phyloP scores from a whole-genome alignment of 129 eudicot genomes.

The Centrapalus pauciflorus region DNA sequence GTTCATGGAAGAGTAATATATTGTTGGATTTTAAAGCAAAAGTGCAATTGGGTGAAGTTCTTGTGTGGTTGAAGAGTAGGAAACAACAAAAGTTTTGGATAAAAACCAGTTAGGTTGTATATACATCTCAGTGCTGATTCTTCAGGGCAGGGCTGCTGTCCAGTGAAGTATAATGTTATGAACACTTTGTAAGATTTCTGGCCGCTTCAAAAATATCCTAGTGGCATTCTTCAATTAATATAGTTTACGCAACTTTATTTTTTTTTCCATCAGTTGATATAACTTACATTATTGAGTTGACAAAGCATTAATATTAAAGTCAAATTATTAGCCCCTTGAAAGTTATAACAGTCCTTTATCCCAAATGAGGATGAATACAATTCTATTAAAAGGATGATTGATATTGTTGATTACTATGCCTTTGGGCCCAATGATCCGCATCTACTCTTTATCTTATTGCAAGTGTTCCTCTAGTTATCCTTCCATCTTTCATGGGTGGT shows the following conservation, averaged over 20 bases:
- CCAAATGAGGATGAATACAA: neutral
- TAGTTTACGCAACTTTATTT: slow-evolving; percentile 26
- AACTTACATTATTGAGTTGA: slow-evolving; percentile 23
- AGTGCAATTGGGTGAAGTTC: slow-evolving; percentile 20
- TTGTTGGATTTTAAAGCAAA: slow-evolving; percentile 26
- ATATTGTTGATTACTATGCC: neutral
- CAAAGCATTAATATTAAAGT: slow-evolving; percentile 10
- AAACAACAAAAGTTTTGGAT: slow-evolving; percentile 45
- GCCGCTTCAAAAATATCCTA: slow-evolving; percentile 38
- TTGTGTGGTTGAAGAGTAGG: slow-evolving; percentile 24
- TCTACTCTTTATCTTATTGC: slow-evolving; percentile 6
- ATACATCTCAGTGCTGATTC: slow-evolving; percentile 63
- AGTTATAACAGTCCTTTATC: neutral
- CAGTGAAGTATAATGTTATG: slow-evolving; percentile 43
- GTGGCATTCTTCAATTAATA: slow-evolving; percentile 29
- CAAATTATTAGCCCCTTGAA: slow-evolving; percentile 1
- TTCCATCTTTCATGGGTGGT: neutral
- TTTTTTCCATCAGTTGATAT: slow-evolving; percentile 25
- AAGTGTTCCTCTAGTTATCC: neutral
- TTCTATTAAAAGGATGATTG: neutral
- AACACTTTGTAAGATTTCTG: slow-evolving; percentile 38
- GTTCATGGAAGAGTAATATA: slow-evolving; percentile 13
- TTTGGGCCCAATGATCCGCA: neutral
- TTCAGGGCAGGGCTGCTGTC: slow-evolving; percentile 42
- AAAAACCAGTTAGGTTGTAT: slow-evolving; percentile 53